Percentiles rank a stretch among this genome's conserved stretches.
These are phyloP conservation scores for Botrytis galanthina DNA, from an alignment of 2,329 filamentous ascomycete species.

Conservation along the genomic window DNA sequence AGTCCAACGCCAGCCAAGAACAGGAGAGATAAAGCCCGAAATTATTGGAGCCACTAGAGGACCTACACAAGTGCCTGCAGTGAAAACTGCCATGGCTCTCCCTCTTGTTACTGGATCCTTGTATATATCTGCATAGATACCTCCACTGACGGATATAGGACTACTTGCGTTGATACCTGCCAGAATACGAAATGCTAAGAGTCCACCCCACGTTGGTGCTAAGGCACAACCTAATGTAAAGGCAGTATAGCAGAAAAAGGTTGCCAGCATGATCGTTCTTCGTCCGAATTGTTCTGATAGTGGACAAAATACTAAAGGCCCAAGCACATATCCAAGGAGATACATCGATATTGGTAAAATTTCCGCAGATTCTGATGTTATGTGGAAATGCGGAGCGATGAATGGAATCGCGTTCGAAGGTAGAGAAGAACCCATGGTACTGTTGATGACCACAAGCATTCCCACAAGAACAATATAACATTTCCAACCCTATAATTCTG, in stretches of 20 bases:
- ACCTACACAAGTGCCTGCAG: conserved; percentile 63
- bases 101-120: conserved; percentile 54
- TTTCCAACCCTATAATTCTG: conserved; percentile 50
- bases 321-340: conserved; percentile 58
- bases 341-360: conserved; percentile 62
- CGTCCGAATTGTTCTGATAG: conserved; percentile 64
- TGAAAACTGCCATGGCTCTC: conserved; percentile 61
- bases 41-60: conserved; percentile 61
- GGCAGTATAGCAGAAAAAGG: conserved; percentile 67
- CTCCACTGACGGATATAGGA: conserved; percentile 61
- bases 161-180: conserved; percentile 57
- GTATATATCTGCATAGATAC: conserved; percentile 66
- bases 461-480: conserved; percentile 52
- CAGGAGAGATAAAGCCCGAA: conserved; percentile 57
- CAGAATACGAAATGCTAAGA: conserved; percentile 63
- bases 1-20: conserved; percentile 60
- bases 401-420: conserved; percentile 61
- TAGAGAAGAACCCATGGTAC: conserved; percentile 63
- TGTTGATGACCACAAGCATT: conserved; percentile 63
- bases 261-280: conserved; percentile 57
- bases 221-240: conserved; percentile 63
- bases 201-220: conserved; percentile 57
- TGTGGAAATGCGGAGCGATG: conserved; percentile 56
- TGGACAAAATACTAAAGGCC: conserved; percentile 61
- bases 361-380: conserved; percentile 44